These are phyloP conservation scores for Cyclanthera cordifolia DNA, from an alignment of 306 rosid genomes.

Conservation along the genomic window DNA sequence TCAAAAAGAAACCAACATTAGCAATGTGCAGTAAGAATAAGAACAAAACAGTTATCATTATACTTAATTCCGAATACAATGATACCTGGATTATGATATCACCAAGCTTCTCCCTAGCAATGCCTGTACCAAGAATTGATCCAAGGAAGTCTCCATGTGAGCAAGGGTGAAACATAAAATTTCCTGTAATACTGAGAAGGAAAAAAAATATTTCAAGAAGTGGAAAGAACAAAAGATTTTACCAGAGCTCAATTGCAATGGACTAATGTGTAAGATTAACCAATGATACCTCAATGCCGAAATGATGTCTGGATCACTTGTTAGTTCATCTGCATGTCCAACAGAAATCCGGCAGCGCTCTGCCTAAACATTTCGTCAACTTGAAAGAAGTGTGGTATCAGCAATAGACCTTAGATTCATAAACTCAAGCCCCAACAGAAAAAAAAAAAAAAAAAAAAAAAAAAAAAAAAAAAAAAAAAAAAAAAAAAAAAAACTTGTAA, in stretches of 20 bases:
- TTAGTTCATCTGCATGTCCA: constrained; percentile 64
- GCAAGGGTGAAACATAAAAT: constrained; percentile 67
- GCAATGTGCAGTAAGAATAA: constrained; percentile 1
- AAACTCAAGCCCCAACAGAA: not conserved
- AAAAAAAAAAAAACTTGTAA: constrained; percentile 3
- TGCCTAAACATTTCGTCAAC: constrained; percentile 40
- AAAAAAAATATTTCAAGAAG: constrained; percentile 4
- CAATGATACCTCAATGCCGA: constrained; percentile 58
- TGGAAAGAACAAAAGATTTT: not conserved
- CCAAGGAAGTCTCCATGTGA: constrained; percentile 92
- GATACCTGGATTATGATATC: constrained; percentile 77
- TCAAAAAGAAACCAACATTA: not conserved
- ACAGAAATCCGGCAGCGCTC: constrained; percentile 86
- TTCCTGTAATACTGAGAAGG: constrained; percentile 62
- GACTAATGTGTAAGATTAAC: not conserved
- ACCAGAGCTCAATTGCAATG: not conserved
- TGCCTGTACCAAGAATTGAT: constrained; percentile 77
- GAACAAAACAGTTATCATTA: not conserved
- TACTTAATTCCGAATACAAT: constrained; percentile 3
- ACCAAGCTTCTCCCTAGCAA: constrained; percentile 70
- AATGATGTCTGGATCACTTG: constrained; percentile 73
- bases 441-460: constrained; percentile 5
- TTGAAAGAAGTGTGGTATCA: constrained; percentile 11
- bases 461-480: constrained; percentile 3
- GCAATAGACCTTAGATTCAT: constrained; percentile 8